phyloP scores from a whole-genome alignment of 768 basidiomycete species.

The Tricholoma sp. region DNA sequence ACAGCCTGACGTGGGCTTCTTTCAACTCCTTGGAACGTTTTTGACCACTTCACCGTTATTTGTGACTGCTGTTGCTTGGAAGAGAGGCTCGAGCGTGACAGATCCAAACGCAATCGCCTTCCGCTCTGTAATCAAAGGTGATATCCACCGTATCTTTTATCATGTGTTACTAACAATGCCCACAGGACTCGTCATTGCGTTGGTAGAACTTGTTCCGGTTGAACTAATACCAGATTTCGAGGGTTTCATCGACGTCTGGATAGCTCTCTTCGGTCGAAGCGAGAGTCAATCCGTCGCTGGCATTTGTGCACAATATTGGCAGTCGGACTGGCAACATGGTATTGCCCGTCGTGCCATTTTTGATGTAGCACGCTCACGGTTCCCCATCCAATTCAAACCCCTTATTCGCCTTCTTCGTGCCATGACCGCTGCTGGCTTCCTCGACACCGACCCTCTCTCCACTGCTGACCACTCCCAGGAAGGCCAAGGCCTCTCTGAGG shows the following conservation, averaged over 20 bases:
- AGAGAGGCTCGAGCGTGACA: constrained; percentile 58
- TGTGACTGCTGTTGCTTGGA: constrained; percentile 69
- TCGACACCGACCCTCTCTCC: constrained; percentile 66
- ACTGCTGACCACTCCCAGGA: constrained; percentile 43
- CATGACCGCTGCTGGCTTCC: constrained; percentile 73
- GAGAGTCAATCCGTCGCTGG: constrained; percentile 59
- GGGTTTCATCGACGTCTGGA: constrained; percentile 69
- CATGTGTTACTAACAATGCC: constrained; percentile 3
- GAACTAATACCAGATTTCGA: constrained; percentile 78
- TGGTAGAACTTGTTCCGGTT: constrained; percentile 69
- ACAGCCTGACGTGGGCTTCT: constrained; percentile 54
- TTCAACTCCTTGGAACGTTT: constrained; percentile 50
- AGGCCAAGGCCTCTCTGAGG: constrained; percentile 33
- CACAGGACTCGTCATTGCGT: constrained; percentile 70
- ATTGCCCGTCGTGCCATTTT: constrained; percentile 73
- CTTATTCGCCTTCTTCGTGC: constrained; percentile 70
- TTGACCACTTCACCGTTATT: constrained; percentile 72
- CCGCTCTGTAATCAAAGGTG: constrained; percentile 83
- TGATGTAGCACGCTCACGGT: constrained; percentile 76
- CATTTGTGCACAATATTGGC: constrained; percentile 83
- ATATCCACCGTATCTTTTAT: constrained; percentile 5
- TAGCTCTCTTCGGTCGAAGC: constrained; percentile 74
- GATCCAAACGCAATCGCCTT: constrained; percentile 77
- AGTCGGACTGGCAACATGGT: constrained; percentile 64
- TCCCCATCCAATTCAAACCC: constrained; percentile 72